A percentile compares a stretch with the other conserved stretches of the same genome.
Evolutionary conservation across 192 early-diverging fungal genomes (phyloP).

Genomic region (Podila verticillata): DNA sequence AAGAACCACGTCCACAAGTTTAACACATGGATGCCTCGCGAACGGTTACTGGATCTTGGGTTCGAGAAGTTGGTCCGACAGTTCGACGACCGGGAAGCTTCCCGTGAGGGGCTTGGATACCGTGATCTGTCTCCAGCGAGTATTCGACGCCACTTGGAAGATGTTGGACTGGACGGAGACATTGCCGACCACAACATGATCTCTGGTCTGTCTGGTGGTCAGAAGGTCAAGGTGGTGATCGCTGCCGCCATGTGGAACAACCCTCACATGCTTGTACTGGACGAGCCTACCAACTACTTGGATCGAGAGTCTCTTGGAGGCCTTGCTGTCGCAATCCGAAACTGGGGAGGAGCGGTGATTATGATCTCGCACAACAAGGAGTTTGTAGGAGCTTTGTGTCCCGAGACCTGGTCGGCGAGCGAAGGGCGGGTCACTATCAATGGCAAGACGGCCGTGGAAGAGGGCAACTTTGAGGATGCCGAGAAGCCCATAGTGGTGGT

Average conservation of each 20-base stretch:
- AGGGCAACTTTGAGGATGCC: slow-evolving; percentile 53
- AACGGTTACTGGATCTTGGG: slow-evolving; percentile 75
- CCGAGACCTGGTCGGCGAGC: slow-evolving; percentile 76
- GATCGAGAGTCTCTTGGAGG: slow-evolving; percentile 83
- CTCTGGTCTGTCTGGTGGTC: slow-evolving; percentile 80
- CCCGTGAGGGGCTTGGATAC: slow-evolving; percentile 73
- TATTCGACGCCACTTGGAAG: slow-evolving; percentile 76
- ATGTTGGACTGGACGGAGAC: slow-evolving; percentile 81
- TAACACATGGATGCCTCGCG: slow-evolving; percentile 77
- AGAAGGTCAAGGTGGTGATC: slow-evolving; percentile 90
- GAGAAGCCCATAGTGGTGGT: slow-evolving; percentile 58
- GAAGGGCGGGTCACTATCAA: slow-evolving; percentile 59
- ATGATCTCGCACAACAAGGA: slow-evolving; percentile 86
- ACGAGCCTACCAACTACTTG: slow-evolving; percentile 73
- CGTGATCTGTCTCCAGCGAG: slow-evolving; percentile 74
- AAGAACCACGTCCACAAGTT: slow-evolving; percentile 67
- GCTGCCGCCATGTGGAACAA: slow-evolving; percentile 87
- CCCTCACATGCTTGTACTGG: slow-evolving; percentile 84
- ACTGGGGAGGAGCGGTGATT: slow-evolving; percentile 80
- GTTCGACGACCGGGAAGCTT: slow-evolving; percentile 83
- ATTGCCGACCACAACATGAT: slow-evolving; percentile 83
- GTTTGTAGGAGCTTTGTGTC: slow-evolving; percentile 74
- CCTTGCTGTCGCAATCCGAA: slow-evolving; percentile 76
- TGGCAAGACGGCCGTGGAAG: slow-evolving; percentile 57
- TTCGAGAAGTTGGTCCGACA: slow-evolving; percentile 80